Evolutionary conservation across 352 stramenopile species (phyloP), one percentile per base, ranked within the genome.

Genomic region (Phytophthora sp.): DNA sequence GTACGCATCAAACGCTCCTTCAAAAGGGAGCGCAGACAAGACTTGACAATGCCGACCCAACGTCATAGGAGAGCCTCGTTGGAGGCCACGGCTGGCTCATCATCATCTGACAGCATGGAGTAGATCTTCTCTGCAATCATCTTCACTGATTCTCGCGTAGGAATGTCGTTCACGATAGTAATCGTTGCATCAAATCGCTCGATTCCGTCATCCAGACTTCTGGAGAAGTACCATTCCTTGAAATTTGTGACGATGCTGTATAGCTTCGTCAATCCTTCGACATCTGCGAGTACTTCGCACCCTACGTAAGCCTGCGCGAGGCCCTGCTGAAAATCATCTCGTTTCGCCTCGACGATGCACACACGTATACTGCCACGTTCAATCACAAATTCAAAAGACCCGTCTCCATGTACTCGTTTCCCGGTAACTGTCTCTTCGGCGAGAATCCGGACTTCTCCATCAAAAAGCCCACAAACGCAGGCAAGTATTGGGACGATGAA

Each of bases 371-470:
- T 52, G 47, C 62, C 62, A 57, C 62, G 67, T 52, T 71, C 69
- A 27, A 76, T 51, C 50, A 76, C 67, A 36, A 76, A 75, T 56
- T 71, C 67, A 53, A 75, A 75, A 45, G 51, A 52, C 64, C 67
- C 56, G n/a, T 75, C 33, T 29, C 68, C 24, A 45, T 55, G 61
- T 27, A 75, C 56, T 51, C 60, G 55, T 57, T 57, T 71, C 23
- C 60, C 67, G 46, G 52, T 41, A 33, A 74, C 50, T n/a, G 46
- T 33, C 31, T 57, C 50, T 57, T 57, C 50, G 16, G 62, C 60
- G 44, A 62, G 30, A 50, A 68, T 68, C 50, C 30, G 42, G 60
- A 51, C 53, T 68, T 45, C 47, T 54, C 53, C 35, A 65, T 46
- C 57, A 65, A 27, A 65, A 31, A 33, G 42, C 57, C 41, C 24